Evolutionary conservation across 768 basidiomycete genomes (phyloP), one percentile per base, ranked within the genome.

Genomic region (Leccinum rimulosum): DNA sequence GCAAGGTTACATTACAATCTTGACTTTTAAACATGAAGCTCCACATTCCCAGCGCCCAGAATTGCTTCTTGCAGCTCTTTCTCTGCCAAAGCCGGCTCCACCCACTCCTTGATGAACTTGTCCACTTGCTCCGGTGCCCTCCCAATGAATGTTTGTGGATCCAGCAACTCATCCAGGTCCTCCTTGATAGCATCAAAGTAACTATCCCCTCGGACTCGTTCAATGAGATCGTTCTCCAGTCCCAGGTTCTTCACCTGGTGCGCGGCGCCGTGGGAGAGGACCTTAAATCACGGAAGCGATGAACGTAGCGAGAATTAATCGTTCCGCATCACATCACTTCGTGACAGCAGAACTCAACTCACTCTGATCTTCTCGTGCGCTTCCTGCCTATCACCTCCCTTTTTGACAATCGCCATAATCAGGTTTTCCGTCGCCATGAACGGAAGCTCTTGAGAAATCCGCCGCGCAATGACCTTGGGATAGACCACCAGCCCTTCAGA

Each of bases 341-440:
- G 17, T 58, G 52, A 60, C 53, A 40, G 50, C 53, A 52, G 14
- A 54, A 35, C 48, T 59, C 25, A n/a, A 76, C 79, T 60, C 62
- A 91, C 91, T 59, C 96, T 80, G 69, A 98, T 94, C 76, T 92
- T 90, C 76, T 98, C 97, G 72, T 98, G 97, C 8, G 93, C 93
- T 75, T 93, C 94, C 72, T 98, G 97, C 35, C 97, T 83, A 74
- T 98, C 95, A 1, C 95, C 96, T 22, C 93, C 93, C 52, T 84
- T 86, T 75, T 92, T 97, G 62, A 98, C 97, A 47, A 99, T 85
- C 2, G 94, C 94, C 97, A 99, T 98, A 76, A 98, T 98, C 75
- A 99, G 83, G 74, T 99, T 99, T 75, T 99, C 97, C 2, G 97
- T 99, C 4, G 96, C 95, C 97, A 99, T 98, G 83, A 98, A 98